phyloP scores from a whole-genome alignment of 78 protist genomes.

The Cavenderia fasciculata region DNA sequence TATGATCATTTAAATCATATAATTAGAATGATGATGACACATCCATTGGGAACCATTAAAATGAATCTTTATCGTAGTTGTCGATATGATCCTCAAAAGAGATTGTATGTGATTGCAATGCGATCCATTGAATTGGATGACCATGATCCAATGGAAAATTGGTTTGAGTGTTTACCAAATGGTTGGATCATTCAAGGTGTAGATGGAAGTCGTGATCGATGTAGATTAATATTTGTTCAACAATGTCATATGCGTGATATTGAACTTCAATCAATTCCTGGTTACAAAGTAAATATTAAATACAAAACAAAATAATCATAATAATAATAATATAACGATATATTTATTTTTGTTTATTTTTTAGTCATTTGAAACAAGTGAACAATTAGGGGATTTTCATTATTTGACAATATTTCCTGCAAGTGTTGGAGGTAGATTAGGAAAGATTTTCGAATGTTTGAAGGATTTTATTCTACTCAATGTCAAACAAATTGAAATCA shows the following conservation, averaged over 20 bases:
- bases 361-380: not conserved
- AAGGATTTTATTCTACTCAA: not conserved
- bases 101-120: conserved; percentile 54
- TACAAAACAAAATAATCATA: not conserved
- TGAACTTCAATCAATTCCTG: conserved; percentile 39
- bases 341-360: not conserved
- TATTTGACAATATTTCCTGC: conserved; percentile 53
- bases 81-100: conserved; percentile 48
- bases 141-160: not conserved
- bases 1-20: conserved; percentile 76
- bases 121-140: conserved; percentile 56
- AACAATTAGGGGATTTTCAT: conserved; percentile 7
- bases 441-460: conserved; percentile 43
- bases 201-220: conserved; percentile 21
- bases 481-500: not conserved
- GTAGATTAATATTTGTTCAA: conserved; percentile 53
- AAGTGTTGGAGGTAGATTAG: conserved; percentile 34
- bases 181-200: conserved; percentile 6
- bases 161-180: not conserved
- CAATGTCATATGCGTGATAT: conserved; percentile 58
- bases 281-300: not conserved
- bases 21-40: conserved; percentile 13
- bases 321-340: not conserved
- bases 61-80: conserved; percentile 70
- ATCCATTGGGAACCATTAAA: conserved; percentile 22